Percentiles rank a stretch among this genome's conserved stretches.
These are phyloP conservation scores for Arctium lappa DNA, from an alignment of 129 eudicot species.

Conservation along the genomic window DNA sequence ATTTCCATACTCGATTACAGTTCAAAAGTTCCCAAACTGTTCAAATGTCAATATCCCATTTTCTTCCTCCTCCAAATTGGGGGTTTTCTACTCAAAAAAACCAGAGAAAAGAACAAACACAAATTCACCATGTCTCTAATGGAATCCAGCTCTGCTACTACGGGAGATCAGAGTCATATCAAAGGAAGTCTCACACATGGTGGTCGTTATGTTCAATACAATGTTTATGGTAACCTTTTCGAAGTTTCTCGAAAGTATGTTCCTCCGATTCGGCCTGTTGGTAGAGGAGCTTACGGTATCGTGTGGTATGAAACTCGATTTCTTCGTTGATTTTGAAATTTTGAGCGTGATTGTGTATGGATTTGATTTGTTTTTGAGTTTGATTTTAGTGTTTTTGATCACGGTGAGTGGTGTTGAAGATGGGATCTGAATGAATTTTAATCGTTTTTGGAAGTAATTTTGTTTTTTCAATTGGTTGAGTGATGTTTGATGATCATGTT, in stretches of 20 bases:
- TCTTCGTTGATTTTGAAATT: background rate
- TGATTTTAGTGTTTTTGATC: background rate
- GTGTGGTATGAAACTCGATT: constrained; percentile 52
- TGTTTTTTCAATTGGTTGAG: background rate
- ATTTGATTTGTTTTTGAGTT: constrained; percentile 1
- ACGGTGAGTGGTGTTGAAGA: background rate
- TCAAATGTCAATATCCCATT: constrained; percentile 20
- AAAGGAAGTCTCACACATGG: constrained; percentile 81
- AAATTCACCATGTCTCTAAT: background rate
- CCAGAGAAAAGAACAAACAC: background rate
- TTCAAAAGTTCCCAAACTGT: constrained; percentile 29
- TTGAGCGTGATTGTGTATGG: background rate
- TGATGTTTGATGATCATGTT: background rate
- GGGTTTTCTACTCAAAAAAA: background rate
- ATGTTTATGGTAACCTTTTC: constrained; percentile 79
- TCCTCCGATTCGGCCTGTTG: constrained; percentile 86
- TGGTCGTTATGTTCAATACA: constrained; percentile 75
- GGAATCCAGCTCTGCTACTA: constrained; percentile 61
- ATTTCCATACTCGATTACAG: constrained; percentile 25
- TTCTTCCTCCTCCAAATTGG: constrained; percentile 9
- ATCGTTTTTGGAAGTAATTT: background rate
- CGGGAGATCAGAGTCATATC: constrained; percentile 42
- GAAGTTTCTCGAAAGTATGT: constrained; percentile 80
- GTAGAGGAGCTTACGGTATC: constrained; percentile 90
- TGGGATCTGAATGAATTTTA: background rate